These are phyloP conservation scores for Lentinula lateritia DNA, from an alignment of 768 basidiomycete species.

Conservation along the genomic window DNA sequence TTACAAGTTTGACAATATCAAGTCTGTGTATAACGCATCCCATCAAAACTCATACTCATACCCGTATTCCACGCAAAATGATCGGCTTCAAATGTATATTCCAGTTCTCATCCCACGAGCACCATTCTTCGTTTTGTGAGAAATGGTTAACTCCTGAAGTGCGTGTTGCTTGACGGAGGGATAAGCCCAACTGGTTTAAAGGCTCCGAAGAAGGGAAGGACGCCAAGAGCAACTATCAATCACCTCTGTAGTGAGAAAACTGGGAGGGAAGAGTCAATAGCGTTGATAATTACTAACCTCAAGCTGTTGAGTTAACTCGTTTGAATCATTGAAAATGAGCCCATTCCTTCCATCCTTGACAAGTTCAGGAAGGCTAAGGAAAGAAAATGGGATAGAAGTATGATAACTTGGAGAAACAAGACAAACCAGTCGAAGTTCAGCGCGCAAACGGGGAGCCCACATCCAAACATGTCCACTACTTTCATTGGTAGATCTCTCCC, in stretches of 20 bases:
- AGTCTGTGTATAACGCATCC: too few relatives aligned
- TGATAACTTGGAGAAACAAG: too few relatives aligned
- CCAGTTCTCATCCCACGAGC: constrained; percentile 88
- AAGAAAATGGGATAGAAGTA: too few relatives aligned
- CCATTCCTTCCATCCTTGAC: constrained; percentile 86
- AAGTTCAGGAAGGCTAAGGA: constrained; percentile 71
- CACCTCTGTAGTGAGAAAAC: not conserved
- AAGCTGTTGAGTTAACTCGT: constrained; percentile 67
- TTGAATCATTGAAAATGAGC: constrained; percentile 61
- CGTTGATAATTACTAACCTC: constrained; percentile 39
- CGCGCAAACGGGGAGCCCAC: constrained; percentile 90
- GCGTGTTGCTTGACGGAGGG: constrained; percentile 29
- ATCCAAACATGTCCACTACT: constrained; percentile 99
- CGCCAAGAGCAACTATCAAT: constrained; percentile 44
- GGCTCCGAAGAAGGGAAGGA: constrained; percentile 53
- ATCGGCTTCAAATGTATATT: constrained; percentile 58
- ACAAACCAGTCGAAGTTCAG: constrained; percentile 76
- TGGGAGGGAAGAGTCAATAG: not conserved
- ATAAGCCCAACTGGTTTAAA: constrained; percentile 48
- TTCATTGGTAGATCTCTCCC: constrained; percentile 97
- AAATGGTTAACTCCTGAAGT: constrained; percentile 13
- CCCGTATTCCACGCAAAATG: constrained; percentile 29
- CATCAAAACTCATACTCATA: not conserved
- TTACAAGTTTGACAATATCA: too few relatives aligned
- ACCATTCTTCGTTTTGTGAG: constrained; percentile 33